These are phyloP conservation scores for Kwoniella dejecticola DNA, from an alignment of 768 basidiomycete species.

Conservation along the genomic window DNA sequence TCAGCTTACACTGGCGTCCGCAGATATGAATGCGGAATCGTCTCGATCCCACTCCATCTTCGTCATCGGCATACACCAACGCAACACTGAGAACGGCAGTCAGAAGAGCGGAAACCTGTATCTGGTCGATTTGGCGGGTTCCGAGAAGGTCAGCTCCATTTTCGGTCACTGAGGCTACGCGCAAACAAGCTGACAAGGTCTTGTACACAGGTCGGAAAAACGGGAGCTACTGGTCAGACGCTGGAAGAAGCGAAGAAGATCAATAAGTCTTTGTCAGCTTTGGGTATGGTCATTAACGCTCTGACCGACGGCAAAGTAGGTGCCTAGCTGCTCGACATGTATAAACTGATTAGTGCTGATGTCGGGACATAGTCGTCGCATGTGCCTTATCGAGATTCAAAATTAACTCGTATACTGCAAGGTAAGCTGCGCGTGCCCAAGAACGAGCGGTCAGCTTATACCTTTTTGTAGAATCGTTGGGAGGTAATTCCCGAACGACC, in stretches of 20 bases:
- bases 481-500: conserved; percentile 65
- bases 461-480: conserved; percentile 48
- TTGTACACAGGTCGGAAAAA: conserved; percentile 73
- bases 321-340: background rate
- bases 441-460: conserved; percentile 3
- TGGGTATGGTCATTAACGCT: conserved; percentile 99
- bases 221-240: conserved; percentile 97
- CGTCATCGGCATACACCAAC: conserved; percentile 93
- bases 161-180: background rate
- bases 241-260: conserved; percentile 99
- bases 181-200: conserved; percentile 1
- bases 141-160: conserved; percentile 70
- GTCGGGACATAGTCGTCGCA: conserved; percentile 72
- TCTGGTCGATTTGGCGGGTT: conserved; percentile 96
- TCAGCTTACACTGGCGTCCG: background rate
- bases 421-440: conserved; percentile 79
- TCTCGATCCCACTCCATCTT: conserved; percentile 99
- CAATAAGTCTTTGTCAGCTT: conserved; percentile 94
- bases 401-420: conserved; percentile 98
- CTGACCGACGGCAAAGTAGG: conserved; percentile 90
- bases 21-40: conserved; percentile 99
- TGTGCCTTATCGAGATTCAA: conserved; percentile 97
- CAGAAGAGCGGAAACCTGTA: conserved; percentile 96
- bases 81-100: conserved; percentile 92
- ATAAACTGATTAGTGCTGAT: background rate